Evolutionary conservation across 1,284 basidiomycete species (phyloP).

Genomic region (Heterobasidion annosum): DNA sequence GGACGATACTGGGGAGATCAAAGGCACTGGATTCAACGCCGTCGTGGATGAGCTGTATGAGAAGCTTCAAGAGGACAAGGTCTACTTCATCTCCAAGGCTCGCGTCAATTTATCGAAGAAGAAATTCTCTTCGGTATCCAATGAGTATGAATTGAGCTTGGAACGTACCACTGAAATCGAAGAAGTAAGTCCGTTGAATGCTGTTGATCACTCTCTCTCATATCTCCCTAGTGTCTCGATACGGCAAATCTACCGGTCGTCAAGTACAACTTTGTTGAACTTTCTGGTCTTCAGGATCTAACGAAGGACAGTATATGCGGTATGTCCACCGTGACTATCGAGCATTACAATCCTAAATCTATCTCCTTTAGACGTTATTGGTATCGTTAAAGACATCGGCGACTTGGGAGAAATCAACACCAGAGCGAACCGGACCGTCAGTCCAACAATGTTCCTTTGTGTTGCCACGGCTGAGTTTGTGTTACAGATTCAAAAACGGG

Average conservation of each 20-base stretch:
- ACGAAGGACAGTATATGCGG: constrained; percentile 76
- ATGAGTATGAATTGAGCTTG: constrained; percentile 94
- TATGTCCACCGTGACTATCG: constrained; percentile 25
- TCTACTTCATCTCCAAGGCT: constrained; percentile 88
- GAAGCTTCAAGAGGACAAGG: constrained; percentile 85
- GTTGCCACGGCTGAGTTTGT: background rate
- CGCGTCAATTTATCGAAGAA: constrained; percentile 95
- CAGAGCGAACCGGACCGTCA: constrained; percentile 62
- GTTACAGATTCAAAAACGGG: constrained; percentile 74
- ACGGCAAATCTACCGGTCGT: constrained; percentile 67
- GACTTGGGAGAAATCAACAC: constrained; percentile 65
- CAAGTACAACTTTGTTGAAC: constrained; percentile 76
- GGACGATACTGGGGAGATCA: constrained; percentile 94
- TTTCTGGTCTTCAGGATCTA: constrained; percentile 54
- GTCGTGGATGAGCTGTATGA: constrained; percentile 82
- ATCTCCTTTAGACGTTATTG: constrained; percentile 66
- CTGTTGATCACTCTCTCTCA: constrained; percentile 7
- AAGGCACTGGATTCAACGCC: constrained; percentile 88
- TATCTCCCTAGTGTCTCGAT: constrained; percentile 61
- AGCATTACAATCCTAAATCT: background rate
- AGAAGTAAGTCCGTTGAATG: constrained; percentile 38
- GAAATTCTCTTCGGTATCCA: constrained; percentile 86
- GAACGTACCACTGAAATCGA: constrained; percentile 79
- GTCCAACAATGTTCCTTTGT: constrained; percentile 13
- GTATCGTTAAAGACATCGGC: constrained; percentile 73